phyloP scores from a whole-genome alignment of 768 basidiomycete genomes.

The Termitomyces eurrhizus region DNA sequence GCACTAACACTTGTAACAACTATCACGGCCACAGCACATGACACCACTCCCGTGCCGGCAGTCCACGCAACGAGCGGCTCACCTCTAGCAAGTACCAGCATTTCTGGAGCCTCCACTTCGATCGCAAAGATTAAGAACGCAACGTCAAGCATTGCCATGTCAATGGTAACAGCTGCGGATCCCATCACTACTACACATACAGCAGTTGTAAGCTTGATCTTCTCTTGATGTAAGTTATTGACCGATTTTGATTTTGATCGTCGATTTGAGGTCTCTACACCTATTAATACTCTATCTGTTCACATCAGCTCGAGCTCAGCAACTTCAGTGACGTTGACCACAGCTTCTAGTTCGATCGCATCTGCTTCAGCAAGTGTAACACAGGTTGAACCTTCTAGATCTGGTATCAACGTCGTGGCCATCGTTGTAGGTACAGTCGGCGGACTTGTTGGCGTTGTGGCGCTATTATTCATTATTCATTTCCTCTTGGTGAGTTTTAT shows the following conservation, averaged over 20 bases:
- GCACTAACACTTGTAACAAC: too few species aligned
- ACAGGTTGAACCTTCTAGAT: conserved; percentile 3
- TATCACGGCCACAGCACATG: too few species aligned
- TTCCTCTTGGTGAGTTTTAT: conserved; percentile 41
- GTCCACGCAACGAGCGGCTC: background rate
- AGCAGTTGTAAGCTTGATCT: background rate
- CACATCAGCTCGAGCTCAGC: background rate
- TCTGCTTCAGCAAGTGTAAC: conserved; percentile 15
- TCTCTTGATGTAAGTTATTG: background rate
- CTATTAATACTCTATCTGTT: background rate
- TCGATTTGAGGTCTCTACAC: background rate
- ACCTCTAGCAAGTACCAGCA: background rate
- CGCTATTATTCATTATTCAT: conserved; percentile 35
- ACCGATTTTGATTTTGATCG: background rate
- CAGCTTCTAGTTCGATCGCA: conserved; percentile 1
- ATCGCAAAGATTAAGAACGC: background rate
- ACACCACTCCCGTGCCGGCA: background rate
- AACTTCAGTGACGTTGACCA: background rate
- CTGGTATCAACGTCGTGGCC: conserved; percentile 21
- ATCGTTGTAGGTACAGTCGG: conserved; percentile 44
- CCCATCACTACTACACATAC: background rate
- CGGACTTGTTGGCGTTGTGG: conserved; percentile 37
- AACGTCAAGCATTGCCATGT: background rate
- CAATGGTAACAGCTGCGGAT: background rate
- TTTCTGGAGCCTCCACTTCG: background rate